Conservation (phyloP, 768 basidiomycete species). For the Boletus tylopilopsis region DNA sequence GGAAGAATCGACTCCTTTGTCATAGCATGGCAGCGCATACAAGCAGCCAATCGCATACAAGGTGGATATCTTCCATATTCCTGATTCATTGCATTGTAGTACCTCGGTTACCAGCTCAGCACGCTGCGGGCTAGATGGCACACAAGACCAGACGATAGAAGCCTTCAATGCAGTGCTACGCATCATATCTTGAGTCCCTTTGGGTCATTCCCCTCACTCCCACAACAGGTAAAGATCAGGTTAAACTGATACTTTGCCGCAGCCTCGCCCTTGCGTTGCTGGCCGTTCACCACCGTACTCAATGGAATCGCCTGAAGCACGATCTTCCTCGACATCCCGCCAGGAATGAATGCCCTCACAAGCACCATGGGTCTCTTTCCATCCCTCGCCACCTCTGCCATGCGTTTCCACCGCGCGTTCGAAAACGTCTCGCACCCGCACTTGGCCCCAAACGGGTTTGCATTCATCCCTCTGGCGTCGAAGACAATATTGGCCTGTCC, state of each 20-base stretch:
- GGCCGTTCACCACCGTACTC: constrained; percentile 5
- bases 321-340: constrained; percentile 26
- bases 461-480: constrained; percentile 17
- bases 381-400: constrained; percentile 14
- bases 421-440: constrained; percentile 24
- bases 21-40: too few relatives aligned
- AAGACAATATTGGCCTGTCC: constrained; percentile 12
- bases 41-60: too few relatives aligned
- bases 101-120: too few relatives aligned
- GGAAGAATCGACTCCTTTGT: too few relatives aligned
- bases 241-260: constrained; percentile 16
- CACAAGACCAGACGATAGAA: too few relatives aligned
- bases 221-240: constrained; percentile 26
- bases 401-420: constrained; percentile 23
- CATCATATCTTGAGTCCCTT: not conserved
- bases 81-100: too few relatives aligned
- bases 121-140: too few relatives aligned
- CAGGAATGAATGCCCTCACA: constrained; percentile 27
- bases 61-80: too few relatives aligned
- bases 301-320: constrained; percentile 26
- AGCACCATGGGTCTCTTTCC: constrained; percentile 16
- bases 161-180: too few relatives aligned
- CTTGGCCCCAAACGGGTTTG: constrained; percentile 24
- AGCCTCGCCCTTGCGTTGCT: not conserved
- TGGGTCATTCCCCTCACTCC: not conserved